Evolutionary conservation across 345 rosid genomes (phyloP).

Genomic region (Arabidopsis thaliana): TAIR10.1 NC_003075.7:9804001-9804500

Average conservation of each 20-base stretch:
- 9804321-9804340: slow-evolving; percentile 91
- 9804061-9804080: slow-evolving; percentile 76
- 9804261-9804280: slow-evolving; percentile 81
- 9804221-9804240: not conserved
- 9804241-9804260: slow-evolving; percentile 78
- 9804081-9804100: slow-evolving; percentile 94
- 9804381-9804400: slow-evolving; percentile 67
- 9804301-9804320: slow-evolving; percentile 82
- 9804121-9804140: slow-evolving; percentile 82
- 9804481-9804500: slow-evolving; percentile 93
- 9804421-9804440: not conserved
- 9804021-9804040: slow-evolving; percentile 42
- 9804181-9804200: not conserved
- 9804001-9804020: not conserved
- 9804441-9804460: slow-evolving; percentile 51
- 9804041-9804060: slow-evolving; percentile 45
- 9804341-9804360: slow-evolving; percentile 94
- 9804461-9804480: slow-evolving; percentile 92
- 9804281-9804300: slow-evolving; percentile 80
- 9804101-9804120: slow-evolving; percentile 70
- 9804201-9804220: not conserved
- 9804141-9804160: slow-evolving; percentile 85
- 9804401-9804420: not conserved
- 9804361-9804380: slow-evolving; percentile 94
- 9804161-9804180: not conserved